Evolutionary conservation across 179 eudicot species (phyloP).

Genomic region (Beta corolliflora): DNA sequence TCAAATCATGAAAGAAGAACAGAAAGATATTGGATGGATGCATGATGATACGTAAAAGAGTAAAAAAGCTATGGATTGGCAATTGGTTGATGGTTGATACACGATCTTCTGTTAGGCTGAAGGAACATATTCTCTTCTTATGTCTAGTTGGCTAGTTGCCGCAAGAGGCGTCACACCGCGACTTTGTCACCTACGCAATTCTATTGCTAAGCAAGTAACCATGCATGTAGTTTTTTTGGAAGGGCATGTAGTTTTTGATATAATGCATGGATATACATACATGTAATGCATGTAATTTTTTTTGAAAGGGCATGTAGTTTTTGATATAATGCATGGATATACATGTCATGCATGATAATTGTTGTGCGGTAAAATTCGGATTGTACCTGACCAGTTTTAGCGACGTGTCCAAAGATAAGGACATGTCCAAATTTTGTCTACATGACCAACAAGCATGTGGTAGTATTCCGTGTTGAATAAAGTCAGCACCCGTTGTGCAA

Average conservation of each 20-base stretch:
- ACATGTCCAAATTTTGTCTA: no score
- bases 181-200: background rate
- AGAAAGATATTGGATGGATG: conserved; percentile 29
- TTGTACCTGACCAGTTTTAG: no score
- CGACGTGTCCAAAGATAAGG: no score
- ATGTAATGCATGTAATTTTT: background rate
- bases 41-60: conserved; percentile 29
- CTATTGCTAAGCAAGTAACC: background rate
- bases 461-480: no score
- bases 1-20: conserved; percentile 21
- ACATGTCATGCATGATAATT: background rate
- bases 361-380: no score
- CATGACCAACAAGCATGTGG: no score
- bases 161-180: background rate
- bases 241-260: background rate
- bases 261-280: background rate
- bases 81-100: conserved; percentile 27
- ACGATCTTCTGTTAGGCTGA: conserved; percentile 30
- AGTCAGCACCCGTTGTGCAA: no score
- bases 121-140: conserved; percentile 32
- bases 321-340: no score
- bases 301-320: background rate
- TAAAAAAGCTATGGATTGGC: conserved; percentile 13
- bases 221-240: background rate
- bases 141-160: conserved; percentile 19